These are phyloP conservation scores for Ogataea methylovora DNA, from an alignment of 805 yeast genomes.

Conservation along the genomic window DNA sequence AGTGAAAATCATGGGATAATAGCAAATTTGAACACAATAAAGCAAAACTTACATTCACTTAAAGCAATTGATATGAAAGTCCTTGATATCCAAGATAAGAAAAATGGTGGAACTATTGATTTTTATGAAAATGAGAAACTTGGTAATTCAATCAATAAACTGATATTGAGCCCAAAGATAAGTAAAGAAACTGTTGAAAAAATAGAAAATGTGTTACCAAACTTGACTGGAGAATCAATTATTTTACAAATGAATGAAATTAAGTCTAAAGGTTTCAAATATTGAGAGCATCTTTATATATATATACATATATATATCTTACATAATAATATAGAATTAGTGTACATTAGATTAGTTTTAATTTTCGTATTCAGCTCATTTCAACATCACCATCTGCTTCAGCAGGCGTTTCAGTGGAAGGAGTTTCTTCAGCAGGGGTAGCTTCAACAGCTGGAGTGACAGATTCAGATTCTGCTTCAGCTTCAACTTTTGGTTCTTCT, in stretches of 20 bases:
- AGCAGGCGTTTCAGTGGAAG: not conserved
- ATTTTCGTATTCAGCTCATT: not conserved
- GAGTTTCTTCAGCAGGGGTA: not conserved
- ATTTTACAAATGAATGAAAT: conserved; percentile 19
- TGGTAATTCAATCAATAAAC: conserved; percentile 11
- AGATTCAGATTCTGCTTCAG: not conserved
- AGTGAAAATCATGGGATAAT: conserved; percentile 11
- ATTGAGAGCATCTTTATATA: too few relatives aligned
- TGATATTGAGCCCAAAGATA: conserved; percentile 9
- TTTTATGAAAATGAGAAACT: conserved; percentile 3
- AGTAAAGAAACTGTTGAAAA: conserved; percentile 7
- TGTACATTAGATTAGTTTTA: not conserved
- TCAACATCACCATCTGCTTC: conserved; percentile 1
- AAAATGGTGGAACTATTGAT: conserved; percentile 1
- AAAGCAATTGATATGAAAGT: conserved; percentile 8
- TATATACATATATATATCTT: too few relatives aligned
- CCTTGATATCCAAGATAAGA: not conserved
- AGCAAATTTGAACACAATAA: conserved; percentile 18
- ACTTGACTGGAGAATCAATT: conserved; percentile 13
- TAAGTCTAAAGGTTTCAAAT: conserved; percentile 8
- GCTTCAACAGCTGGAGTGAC: not conserved
- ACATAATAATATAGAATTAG: too few relatives aligned
- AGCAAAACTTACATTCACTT: conserved; percentile 12
- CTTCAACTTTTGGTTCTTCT: conserved; percentile 1
- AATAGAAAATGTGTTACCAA: conserved; percentile 13